These are phyloP conservation scores for Brassica incana DNA, from an alignment of 345 rosid genomes.

Conservation along the genomic window DNA sequence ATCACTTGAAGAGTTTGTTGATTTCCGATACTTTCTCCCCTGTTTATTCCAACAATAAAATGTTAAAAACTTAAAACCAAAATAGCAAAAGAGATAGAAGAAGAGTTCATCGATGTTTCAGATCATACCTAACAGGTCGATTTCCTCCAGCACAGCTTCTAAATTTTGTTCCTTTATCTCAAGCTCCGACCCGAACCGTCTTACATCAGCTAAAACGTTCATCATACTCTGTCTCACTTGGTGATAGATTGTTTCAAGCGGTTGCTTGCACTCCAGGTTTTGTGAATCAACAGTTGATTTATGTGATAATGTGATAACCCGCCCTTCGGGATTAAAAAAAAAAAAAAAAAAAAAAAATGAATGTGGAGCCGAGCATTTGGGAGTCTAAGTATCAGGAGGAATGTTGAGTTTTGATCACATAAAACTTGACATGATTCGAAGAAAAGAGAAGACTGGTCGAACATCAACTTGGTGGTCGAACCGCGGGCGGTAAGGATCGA, in stretches of 20 bases:
- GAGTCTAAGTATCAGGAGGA: no score
- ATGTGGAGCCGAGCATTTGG: no score
- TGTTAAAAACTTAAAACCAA: background rate
- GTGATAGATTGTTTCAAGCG: background rate
- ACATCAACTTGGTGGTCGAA: no score
- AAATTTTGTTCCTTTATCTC: background rate
- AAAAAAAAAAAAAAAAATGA: no score
- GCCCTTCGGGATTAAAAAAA: no score
- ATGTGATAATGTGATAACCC: no score
- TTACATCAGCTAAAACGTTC: background rate
- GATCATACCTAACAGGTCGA: background rate
- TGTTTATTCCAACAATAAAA: background rate
- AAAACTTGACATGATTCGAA: no score
- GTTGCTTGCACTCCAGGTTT: background rate
- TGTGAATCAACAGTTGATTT: background rate
- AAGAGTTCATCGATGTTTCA: background rate
- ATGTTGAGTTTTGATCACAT: no score
- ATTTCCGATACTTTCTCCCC: background rate
- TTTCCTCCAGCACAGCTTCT: background rate
- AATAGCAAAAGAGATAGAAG: background rate
- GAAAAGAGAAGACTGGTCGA: no score
- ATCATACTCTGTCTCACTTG: background rate
- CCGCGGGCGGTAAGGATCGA: no score
- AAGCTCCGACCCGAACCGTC: background rate
- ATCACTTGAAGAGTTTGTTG: background rate